Percentiles rank a stretch among this genome's conserved stretches.
These are phyloP conservation scores for Groenewaldozyma tartarivorans DNA, from an alignment of 805 yeast species.

Conservation along the genomic window DNA sequence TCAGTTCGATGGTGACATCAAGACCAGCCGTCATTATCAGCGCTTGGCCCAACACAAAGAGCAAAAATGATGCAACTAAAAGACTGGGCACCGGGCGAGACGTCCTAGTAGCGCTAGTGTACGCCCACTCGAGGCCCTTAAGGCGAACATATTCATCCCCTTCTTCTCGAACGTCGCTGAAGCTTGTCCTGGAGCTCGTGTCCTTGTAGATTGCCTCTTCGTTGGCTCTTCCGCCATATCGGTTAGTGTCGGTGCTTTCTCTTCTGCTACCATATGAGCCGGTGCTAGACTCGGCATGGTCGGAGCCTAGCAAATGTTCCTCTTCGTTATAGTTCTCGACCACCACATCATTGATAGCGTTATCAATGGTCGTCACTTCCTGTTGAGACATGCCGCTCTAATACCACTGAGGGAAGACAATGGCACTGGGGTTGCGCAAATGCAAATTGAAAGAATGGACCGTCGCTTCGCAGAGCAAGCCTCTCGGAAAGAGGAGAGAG, in stretches of 20 bases:
- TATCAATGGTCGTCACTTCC: slow-evolving; percentile 2
- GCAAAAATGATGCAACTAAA: slow-evolving; percentile 6
- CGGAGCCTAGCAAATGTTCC: not conserved
- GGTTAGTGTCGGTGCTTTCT: not conserved
- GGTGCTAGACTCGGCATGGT: not conserved
- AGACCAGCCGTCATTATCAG: slow-evolving; percentile 11
- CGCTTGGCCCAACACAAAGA: slow-evolving; percentile 14
- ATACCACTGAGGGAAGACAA: too few species aligned
- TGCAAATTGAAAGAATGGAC: too few species aligned
- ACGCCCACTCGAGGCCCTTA: not conserved
- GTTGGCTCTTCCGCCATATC: not conserved
- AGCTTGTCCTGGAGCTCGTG: not conserved
- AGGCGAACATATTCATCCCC: not conserved
- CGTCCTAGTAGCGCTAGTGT: not conserved
- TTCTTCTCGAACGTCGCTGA: not conserved
- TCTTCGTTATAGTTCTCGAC: not conserved
- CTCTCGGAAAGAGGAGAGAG: too few species aligned
- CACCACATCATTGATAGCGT: slow-evolving; percentile 6
- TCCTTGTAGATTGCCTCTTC: not conserved
- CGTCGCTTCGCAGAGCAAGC: too few species aligned
- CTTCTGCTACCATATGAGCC: too few species aligned
- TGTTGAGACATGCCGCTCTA: slow-evolving; percentile 1
- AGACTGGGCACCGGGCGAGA: slow-evolving; percentile 2
- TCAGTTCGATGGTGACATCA: slow-evolving; percentile 17
- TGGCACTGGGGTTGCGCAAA: too few species aligned